Evolutionary conservation across 2,329 filamentous ascomycete species (phyloP), one percentile per base, ranked within the genome.

Genomic region (Penicillium frequentans): DNA sequence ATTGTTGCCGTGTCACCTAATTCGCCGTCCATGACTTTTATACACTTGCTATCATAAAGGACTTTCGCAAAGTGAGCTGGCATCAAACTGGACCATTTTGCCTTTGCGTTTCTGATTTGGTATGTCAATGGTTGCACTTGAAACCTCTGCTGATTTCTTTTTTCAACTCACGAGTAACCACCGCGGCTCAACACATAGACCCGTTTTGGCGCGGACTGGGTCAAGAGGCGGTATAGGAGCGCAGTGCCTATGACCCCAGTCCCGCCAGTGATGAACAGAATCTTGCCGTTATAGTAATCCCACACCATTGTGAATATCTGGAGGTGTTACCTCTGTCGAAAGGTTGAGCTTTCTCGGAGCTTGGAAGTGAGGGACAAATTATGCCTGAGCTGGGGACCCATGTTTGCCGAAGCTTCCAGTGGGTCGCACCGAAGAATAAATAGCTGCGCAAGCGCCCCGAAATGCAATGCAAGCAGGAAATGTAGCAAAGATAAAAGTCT

Each of bases 201-300:
- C 43, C 59, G 61, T 21, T 61, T 51, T 8, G 64, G 64, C 1
- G 54, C 43, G 2, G 62, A 54, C 35, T 63, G 52, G 24, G 55
- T 63, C 24, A 67, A 51, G 14, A 67, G 58, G 16, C 66, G 57
- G 10, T 60, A 65, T 13, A 67, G 57, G 21, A 68, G 23, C 1
- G 61, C 54, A 2, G 66, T 68, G 13, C 66, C 66, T 33, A 68
- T 51, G 21, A 68, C 63, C 0, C 66, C 66, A 4, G 66, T 65
- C 0, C 61, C 66, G 1, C 64, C 64, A 1, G 66, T 68, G 14
- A 68, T 43, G 26, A 68, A 66, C 7, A 68, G 13, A 3, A 50
- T 54, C 31, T 67, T 68, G 14, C 52, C 64, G 27, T 63, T 35
- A 54, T 66, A 68, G 21, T 65, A 65, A 0, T 68, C 57, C 66